These are phyloP conservation scores for Candida piceae DNA, from an alignment of 805 yeast genomes.

Conservation along the genomic window DNA sequence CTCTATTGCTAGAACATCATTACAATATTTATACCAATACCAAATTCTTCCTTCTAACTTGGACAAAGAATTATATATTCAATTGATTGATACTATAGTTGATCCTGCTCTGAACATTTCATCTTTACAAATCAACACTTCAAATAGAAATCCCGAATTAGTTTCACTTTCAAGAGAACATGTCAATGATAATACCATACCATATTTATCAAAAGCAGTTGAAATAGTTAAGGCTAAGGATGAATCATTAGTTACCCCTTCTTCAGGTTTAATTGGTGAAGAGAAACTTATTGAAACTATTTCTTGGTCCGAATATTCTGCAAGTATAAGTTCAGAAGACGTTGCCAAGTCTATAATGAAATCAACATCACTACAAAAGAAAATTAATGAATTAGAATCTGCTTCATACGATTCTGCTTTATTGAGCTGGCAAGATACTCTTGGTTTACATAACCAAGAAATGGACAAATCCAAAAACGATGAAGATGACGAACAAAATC, in stretches of 20 bases:
- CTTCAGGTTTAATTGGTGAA: conserved; percentile 9
- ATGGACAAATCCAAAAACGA: conserved; percentile 41
- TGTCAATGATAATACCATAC: conserved; percentile 29
- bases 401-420: conserved; percentile 52
- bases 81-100: conserved; percentile 50
- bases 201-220: conserved; percentile 35
- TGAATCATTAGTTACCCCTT: conserved; percentile 31
- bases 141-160: conserved; percentile 39
- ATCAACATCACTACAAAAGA: conserved; percentile 29
- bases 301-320: conserved; percentile 51
- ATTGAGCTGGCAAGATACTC: conserved; percentile 64
- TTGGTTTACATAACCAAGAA: conserved; percentile 53
- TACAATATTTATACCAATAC: conserved; percentile 45
- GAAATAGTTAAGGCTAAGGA: conserved; percentile 33
- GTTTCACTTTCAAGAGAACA: conserved; percentile 43
- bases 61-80: conserved; percentile 42
- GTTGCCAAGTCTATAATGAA: conserved; percentile 55
- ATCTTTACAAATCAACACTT: conserved; percentile 27
- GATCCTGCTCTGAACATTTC: conserved; percentile 58
- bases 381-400: conserved; percentile 32
- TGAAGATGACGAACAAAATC: conserved; percentile 51
- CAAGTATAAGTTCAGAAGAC: conserved; percentile 64
- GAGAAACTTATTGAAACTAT: conserved; percentile 28
- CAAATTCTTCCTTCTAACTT: conserved; percentile 17
- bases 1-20: conserved; percentile 56